Base-by-base conservation (phyloP, 768 basidiomycete genomes). In the Tulasnella sp. region DNA sequence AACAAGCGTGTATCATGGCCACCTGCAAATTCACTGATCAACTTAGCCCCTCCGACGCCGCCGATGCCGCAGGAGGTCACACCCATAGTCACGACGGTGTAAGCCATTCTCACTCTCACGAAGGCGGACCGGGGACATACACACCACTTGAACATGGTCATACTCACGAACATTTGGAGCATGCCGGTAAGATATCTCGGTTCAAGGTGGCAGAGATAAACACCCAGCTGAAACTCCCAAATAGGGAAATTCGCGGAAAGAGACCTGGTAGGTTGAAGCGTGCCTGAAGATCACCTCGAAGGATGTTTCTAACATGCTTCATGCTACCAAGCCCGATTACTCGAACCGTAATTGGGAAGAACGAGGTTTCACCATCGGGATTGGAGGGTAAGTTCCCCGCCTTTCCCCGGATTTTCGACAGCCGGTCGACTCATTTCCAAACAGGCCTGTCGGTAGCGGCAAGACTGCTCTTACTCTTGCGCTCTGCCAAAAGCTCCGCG, bases 281-380 rank as follows among this genome's bases (percentile, higher is more conserved):
- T 27, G 2, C 19, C 39, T 24, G 38, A 46, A 74, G 27, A 9
- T 74, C 27, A 4, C 10, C 21, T 19, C 31, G 38, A n/a, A 5
- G 7, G 44, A 10, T 1, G 2, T 31, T 38, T 31, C 38, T 31
- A 31, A 18, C 31, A 0, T 6, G 3, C 36, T 16, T 27, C 48
- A 4, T 48, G 75, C 9, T 46, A 16, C 42, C 2, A 42, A 77
- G 84, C 98, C 97, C 12, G 93, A 98, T 83, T 98, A 94, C 83
- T 88, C 92, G 10, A 84, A 86, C 2, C 88, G 97, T 46, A 93
- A 96, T 87, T 99, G 96, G 83, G 89, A 91, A 75, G 97, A 98
- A 86, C 88, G 97, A 81, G 98, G 94, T 0, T 99, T 98, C 86
- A 99, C 97, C 0, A 88, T 99, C 80, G 97, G 97, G n/a, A 98